Base-by-base conservation (phyloP, 1,139 yeast species). In the Tardiomyces blankii region DNA sequence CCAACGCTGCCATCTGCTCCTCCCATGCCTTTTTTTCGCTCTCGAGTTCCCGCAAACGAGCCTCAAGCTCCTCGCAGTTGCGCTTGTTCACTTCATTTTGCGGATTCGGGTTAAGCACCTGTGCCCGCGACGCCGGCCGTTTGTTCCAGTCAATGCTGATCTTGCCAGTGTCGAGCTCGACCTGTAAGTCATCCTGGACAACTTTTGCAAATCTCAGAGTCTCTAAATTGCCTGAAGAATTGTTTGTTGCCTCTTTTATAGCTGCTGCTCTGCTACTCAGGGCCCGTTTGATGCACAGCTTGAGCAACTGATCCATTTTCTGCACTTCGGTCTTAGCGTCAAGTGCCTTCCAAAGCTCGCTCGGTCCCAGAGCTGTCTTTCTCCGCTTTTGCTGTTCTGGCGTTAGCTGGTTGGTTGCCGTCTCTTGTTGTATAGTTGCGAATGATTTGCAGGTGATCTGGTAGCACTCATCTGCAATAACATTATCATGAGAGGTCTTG, bases 121-220 rank as follows among this genome's bases (percentile, higher is more conserved):
- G 54, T 8, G 55, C 51, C 14, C 59, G 57, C 46, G 30, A 28
- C 14, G 13, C 8, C n/a, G 56, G 57, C 4, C 72, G 61, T 46
- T 68, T 68, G 70, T 82, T 80, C 93, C 93, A 84, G 56, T 83
- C 78, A 5, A 82, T 74, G 38, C 75, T 67, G 16, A 83, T 69
- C 46, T 70, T 70, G 13, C 86, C 85, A 38, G 77, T 75, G 23
- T 70, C 66, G 47, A 83, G 62, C 54, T 79, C 87, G 35, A 72
- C 65, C 7, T 82, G 63, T 11, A 82, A 59, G 55, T 82, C 88
- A 48, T 81, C 84, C 56, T 79, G 75, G 39, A 84, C 77, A 2
- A 77, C 78, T 49, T 78, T 74, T 12, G 89, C 84, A 38, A 61
- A 58, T 9, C 35, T 5, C 35, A 30, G 16, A 4, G 35, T 30